phyloP scores from a whole-genome alignment of 208 protist species.

The Leishmania arabica region DNA sequence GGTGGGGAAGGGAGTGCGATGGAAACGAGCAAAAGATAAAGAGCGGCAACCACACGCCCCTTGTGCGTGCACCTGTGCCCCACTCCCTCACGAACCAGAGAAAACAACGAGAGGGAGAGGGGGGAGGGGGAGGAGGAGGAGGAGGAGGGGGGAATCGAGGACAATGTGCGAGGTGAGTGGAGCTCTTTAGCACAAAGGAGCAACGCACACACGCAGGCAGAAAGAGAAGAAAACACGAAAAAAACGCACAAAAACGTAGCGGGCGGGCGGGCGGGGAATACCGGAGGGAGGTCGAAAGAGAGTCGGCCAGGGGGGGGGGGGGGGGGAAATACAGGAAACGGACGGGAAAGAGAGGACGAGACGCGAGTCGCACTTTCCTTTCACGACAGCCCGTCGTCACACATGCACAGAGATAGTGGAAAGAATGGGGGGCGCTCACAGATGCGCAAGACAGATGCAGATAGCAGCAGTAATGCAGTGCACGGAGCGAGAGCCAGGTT shows the following conservation, averaged over 20 bases:
- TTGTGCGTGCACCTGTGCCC: too few relatives aligned
- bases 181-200: background rate
- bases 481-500: background rate
- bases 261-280: background rate
- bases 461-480: background rate
- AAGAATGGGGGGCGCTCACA: background rate
- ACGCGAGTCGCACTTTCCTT: background rate
- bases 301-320: background rate
- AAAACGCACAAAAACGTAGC: background rate
- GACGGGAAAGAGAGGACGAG: conserved; percentile 2
- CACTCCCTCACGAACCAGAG: too few relatives aligned
- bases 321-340: background rate
- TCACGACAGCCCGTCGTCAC: background rate
- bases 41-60: too few relatives aligned
- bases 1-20: background rate
- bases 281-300: background rate
- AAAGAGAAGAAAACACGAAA: background rate
- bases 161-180: background rate
- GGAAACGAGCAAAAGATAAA: too few relatives aligned
- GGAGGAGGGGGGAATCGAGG: background rate
- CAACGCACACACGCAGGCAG: background rate
- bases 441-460: background rate
- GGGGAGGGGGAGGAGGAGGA: background rate
- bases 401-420: background rate
- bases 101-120: background rate